A percentile compares a stretch with the other conserved stretches of the same genome.
These are phyloP conservation scores for Colletotrichum orbiculare DNA, from an alignment of 2,329 filamentous ascomycete species.

Conservation along the genomic window DNA sequence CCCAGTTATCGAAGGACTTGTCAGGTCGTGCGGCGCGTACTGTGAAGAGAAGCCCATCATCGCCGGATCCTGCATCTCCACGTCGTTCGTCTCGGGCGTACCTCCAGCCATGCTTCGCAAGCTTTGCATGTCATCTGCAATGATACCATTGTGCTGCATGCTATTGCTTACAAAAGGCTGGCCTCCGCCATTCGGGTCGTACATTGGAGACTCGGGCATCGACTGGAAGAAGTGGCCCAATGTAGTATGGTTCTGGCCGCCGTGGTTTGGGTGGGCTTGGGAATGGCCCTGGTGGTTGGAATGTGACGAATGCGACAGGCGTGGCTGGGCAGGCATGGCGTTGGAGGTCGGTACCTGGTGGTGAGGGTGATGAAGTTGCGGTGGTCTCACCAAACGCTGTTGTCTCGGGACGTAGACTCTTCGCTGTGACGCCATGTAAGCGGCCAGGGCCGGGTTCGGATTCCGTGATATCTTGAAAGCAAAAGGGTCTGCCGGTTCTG, in stretches of 20 bases:
- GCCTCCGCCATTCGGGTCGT: conserved; percentile 26
- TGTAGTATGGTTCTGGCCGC: conserved; percentile 23
- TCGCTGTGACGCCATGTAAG: conserved; percentile 50
- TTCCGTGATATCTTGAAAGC: conserved; percentile 51
- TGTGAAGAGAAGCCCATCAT: conserved; percentile 43
- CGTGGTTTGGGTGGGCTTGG: conserved; percentile 15
- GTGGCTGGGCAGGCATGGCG: conserved; percentile 34
- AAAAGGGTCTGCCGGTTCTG: conserved; percentile 44
- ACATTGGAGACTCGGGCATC: conserved; percentile 35
- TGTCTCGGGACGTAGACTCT: conserved; percentile 44
- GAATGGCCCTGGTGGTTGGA: conserved; percentile 25
- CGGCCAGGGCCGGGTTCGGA: conserved; percentile 47
- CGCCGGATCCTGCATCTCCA: conserved; percentile 49
- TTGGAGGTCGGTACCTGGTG: conserved; percentile 34
- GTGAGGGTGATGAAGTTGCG: conserved; percentile 35
- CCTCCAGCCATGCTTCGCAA: conserved; percentile 47
- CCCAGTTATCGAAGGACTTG: conserved; percentile 24
- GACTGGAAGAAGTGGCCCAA: conserved; percentile 36
- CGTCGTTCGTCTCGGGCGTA: conserved; percentile 44
- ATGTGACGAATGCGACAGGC: conserved; percentile 33
- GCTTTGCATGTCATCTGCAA: conserved; percentile 50
- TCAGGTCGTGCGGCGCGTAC: conserved; percentile 30
- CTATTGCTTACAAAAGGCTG: conserved; percentile 24
- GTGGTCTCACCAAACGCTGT: conserved; percentile 29
- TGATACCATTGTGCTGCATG: conserved; percentile 44